A percentile compares a stretch with the other conserved stretches of the same genome.
These are phyloP conservation scores for Ceratocystis huliohia DNA, from an alignment of 2,329 filamentous ascomycete genomes.

Conservation along the genomic window DNA sequence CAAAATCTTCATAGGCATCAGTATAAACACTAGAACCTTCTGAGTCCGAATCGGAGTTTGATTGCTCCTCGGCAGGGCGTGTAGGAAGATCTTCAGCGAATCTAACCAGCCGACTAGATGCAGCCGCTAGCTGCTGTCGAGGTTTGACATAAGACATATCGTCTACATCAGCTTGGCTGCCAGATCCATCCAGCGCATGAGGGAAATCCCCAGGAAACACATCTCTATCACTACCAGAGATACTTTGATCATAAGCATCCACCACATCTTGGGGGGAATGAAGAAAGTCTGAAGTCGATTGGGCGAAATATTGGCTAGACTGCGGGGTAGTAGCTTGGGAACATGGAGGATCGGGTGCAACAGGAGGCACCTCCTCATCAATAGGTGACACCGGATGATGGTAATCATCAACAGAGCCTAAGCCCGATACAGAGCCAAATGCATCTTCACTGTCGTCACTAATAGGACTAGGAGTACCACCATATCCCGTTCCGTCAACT, in stretches of 20 bases:
- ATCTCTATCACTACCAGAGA: not conserved
- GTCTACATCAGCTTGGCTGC: not conserved
- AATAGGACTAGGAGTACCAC: conserved; percentile 19
- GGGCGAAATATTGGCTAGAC: not conserved
- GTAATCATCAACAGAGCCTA: conserved; percentile 15
- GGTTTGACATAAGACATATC: not conserved
- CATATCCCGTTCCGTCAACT: conserved; percentile 51
- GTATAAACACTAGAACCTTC: conserved; percentile 54
- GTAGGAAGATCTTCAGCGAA: conserved; percentile 33
- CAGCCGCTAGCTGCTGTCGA: not conserved
- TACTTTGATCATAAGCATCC: not conserved
- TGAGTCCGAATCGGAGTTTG: conserved; percentile 24
- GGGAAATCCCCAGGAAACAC: not conserved
- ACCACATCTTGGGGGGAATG: not conserved
- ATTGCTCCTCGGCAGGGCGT: conserved; percentile 8
- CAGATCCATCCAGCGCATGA: not conserved
- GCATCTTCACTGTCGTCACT: conserved; percentile 27
- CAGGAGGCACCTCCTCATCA: conserved; percentile 4
- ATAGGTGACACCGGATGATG: conserved; percentile 19
- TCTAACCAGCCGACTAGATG: conserved; percentile 2
- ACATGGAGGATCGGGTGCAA: not conserved
- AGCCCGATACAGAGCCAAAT: conserved; percentile 11
- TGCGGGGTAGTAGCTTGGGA: not conserved
- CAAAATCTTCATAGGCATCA: conserved; percentile 63
- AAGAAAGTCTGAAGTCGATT: not conserved